These are phyloP conservation scores for Zasmidium citrigriseum DNA, from an alignment of 2,329 filamentous ascomycete genomes.

Conservation along the genomic window DNA sequence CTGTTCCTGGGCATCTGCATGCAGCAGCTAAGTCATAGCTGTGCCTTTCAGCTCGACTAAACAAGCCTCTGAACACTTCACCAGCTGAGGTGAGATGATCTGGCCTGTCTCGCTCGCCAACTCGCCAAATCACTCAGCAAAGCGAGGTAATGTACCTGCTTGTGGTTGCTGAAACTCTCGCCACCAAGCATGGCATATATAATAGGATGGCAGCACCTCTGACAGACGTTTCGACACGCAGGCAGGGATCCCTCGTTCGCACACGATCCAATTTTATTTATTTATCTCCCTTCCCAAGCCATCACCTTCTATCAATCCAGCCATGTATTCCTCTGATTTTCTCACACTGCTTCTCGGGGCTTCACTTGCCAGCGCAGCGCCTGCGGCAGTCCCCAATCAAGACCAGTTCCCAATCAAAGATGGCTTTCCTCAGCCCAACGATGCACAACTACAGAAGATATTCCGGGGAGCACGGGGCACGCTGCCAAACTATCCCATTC, in stretches of 20 bases:
- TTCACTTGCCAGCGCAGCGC: neutral
- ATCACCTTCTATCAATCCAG: neutral
- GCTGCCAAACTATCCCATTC: neutral
- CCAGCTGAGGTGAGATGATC: too few relatives aligned
- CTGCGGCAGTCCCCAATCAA: neutral
- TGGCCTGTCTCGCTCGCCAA: too few relatives aligned
- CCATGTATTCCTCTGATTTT: neutral
- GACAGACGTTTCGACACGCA: neutral
- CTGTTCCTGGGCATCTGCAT: too few relatives aligned
- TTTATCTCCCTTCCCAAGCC: neutral
- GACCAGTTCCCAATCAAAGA: neutral
- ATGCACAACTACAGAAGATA: neutral
- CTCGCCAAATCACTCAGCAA: too few relatives aligned
- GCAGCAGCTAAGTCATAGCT: too few relatives aligned
- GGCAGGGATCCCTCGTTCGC: neutral
- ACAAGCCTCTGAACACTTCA: too few relatives aligned
- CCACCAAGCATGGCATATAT: too few relatives aligned
- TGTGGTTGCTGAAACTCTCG: too few relatives aligned
- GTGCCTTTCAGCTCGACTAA: too few relatives aligned
- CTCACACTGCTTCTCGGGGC: neutral
- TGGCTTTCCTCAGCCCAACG: neutral
- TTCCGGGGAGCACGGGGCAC: neutral
- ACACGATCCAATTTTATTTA: neutral
- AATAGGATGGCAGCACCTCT: neutral
- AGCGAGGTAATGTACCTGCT: too few relatives aligned